Evolutionary conservation across 129 eudicot species (phyloP), one percentile per base, ranked within the genome.

Genomic region (Dittrichia graveolens): DNA sequence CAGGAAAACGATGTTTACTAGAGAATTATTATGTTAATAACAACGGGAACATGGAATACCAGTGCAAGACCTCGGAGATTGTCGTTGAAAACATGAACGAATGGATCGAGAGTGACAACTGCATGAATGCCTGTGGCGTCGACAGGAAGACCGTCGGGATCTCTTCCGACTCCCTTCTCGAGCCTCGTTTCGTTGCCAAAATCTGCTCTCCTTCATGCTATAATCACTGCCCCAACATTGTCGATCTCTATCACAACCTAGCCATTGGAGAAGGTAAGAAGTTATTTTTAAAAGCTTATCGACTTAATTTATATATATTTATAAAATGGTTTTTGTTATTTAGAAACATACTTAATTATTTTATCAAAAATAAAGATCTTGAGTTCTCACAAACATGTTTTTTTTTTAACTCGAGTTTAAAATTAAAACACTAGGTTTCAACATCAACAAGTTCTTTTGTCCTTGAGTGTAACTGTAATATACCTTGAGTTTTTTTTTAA

Each of bases 221-320:
- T 46, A 54, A 71, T 6, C 79, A 83, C 9, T 88, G 95, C 84
- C 91, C 86, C 34, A 88, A 85, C 74, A 79, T 85, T 38, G 75
- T 85, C 47, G 87, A 88, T 75, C 95, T 88, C 13, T 88, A 81
- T 83, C 70, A 65, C 70, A 83, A 81, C 72, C 31, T 88, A 70
- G 91, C 95, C 46, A 64, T 73, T 5, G 91, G 78, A 75, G 95
- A 88, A 83, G 95, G 91, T 83, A 79, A n/a, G n/a, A n/a, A n/a
- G n/a, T n/a, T n/a, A n/a, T n/a, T n/a, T n/a, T n/a, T n/a, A n/a
- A n/a, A n/a, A n/a, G n/a, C n/a, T n/a, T n/a, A n/a, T n/a, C n/a
- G n/a, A n/a, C n/a, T n/a, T n/a, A n/a, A n/a, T n/a, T n/a, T n/a
- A n/a, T n/a, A n/a, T n/a, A n/a, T n/a, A n/a, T n/a, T n/a, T n/a